Percentiles rank a stretch among this genome's conserved stretches.
phyloP scores from a whole-genome alignment of 2,329 filamentous ascomycete genomes.

The Lasiodiplodia theobromae region DNA sequence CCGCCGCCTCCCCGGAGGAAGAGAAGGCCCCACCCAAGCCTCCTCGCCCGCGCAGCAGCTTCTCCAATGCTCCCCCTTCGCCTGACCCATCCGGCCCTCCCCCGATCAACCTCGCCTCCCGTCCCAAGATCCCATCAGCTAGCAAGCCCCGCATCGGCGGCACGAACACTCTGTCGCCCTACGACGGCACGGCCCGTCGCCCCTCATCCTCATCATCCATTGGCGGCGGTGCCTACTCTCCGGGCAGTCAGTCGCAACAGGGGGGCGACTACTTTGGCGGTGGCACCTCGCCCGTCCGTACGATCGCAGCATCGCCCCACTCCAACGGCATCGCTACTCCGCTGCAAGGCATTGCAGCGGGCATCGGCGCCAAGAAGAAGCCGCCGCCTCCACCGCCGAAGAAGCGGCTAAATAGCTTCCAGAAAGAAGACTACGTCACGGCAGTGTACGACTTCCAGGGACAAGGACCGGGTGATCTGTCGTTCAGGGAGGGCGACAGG shows the following conservation, averaged over 20 bases:
- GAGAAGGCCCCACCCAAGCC: conserved; percentile 26
- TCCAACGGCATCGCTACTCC: conserved; percentile 25
- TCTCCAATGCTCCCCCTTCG: conserved; percentile 23
- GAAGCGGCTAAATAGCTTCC: conserved; percentile 57
- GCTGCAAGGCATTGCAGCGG: conserved; percentile 27
- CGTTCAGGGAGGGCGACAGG: conserved; percentile 77
- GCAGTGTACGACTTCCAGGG: conserved; percentile 79
- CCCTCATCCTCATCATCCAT: conserved; percentile 48
- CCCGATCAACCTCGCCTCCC: conserved; percentile 35
- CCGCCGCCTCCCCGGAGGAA: neutral
- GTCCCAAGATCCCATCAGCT: conserved; percentile 38
- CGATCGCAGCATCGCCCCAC: neutral
- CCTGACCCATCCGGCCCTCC: conserved; percentile 23
- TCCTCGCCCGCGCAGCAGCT: conserved; percentile 19
- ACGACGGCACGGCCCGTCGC: conserved; percentile 39
- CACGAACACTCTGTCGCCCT: conserved; percentile 12
- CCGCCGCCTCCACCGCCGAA: conserved; percentile 74
- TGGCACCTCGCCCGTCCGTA: neutral
- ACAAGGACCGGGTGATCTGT: conserved; percentile 74
- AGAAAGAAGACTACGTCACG: conserved; percentile 65
- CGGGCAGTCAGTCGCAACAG: conserved; percentile 44
- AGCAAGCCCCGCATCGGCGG: conserved; percentile 26
- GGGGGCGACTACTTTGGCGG: conserved; percentile 14
- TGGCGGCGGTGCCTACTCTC: conserved; percentile 42
- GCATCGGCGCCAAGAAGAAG: conserved; percentile 68